phyloP scores from a whole-genome alignment of 2,329 filamentous ascomycete genomes.

The Trichophyton simii region DNA sequence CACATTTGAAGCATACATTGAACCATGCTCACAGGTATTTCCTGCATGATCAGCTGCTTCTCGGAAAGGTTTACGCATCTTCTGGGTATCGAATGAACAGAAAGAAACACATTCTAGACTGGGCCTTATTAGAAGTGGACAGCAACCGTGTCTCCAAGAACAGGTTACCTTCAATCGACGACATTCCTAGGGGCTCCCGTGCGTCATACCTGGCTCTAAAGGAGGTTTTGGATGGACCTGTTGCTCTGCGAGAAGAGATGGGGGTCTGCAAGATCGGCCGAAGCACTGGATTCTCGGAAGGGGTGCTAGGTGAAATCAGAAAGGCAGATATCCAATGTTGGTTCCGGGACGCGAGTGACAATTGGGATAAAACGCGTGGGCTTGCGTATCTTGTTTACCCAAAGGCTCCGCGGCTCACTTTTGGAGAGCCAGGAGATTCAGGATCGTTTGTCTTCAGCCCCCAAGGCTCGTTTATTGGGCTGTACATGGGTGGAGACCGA shows the following conservation, averaged over 20 bases:
- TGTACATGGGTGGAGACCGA: background rate
- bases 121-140: background rate
- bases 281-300: background rate
- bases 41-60: background rate
- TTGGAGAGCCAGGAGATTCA: background rate
- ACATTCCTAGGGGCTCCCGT: background rate
- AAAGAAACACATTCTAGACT: background rate
- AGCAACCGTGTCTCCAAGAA: background rate
- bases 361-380: background rate
- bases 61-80: background rate
- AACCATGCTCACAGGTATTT: background rate
- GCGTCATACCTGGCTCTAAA: background rate
- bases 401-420: background rate
- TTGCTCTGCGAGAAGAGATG: background rate
- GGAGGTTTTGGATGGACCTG: background rate
- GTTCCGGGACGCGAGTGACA: background rate
- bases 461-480: background rate
- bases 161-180: background rate
- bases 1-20: background rate
- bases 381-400: background rate
- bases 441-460: background rate
- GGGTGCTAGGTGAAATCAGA: background rate
- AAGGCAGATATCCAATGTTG: background rate
- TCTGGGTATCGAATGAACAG: background rate
- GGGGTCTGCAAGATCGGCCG: background rate